These are phyloP conservation scores for Cyphellophora europaea DNA, from an alignment of 2,329 filamentous ascomycete species.

Conservation along the genomic window DNA sequence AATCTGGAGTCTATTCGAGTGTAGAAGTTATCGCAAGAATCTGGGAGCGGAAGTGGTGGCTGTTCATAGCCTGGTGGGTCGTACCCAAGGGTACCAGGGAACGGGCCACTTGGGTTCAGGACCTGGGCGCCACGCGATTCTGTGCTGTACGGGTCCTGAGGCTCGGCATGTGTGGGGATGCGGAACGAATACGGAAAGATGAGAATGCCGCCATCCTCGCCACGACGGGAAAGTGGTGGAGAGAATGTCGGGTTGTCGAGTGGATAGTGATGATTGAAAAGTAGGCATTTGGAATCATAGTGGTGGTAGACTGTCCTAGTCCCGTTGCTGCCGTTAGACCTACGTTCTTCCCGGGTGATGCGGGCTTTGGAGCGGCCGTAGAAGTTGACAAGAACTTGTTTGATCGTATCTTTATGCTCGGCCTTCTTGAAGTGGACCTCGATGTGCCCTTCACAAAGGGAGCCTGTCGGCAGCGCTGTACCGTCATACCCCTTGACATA, in stretches of 20 bases:
- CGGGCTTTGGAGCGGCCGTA: background rate
- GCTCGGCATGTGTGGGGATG: background rate
- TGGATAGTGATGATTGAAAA: background rate
- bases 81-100: background rate
- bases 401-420: background rate
- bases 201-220: slow-evolving; percentile 1
- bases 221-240: background rate
- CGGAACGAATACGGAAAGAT: background rate
- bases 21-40: background rate
- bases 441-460: background rate
- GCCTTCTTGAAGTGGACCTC: background rate
- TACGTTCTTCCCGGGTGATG: background rate
- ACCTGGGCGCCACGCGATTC: background rate
- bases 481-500: background rate
- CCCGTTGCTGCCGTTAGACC: background rate
- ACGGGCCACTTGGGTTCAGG: background rate
- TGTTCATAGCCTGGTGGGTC: background rate
- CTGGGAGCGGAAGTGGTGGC: background rate
- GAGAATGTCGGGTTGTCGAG: background rate
- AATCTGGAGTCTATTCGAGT: background rate
- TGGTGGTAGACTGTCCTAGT: background rate
- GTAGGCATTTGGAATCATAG: background rate
- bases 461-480: background rate
- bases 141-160: background rate
- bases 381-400: background rate